A percentile compares a stretch with the other conserved stretches of the same genome.
These are phyloP conservation scores for Apiotrichum akiyoshidainum DNA, from an alignment of 1,284 basidiomycete genomes.

Conservation along the genomic window DNA sequence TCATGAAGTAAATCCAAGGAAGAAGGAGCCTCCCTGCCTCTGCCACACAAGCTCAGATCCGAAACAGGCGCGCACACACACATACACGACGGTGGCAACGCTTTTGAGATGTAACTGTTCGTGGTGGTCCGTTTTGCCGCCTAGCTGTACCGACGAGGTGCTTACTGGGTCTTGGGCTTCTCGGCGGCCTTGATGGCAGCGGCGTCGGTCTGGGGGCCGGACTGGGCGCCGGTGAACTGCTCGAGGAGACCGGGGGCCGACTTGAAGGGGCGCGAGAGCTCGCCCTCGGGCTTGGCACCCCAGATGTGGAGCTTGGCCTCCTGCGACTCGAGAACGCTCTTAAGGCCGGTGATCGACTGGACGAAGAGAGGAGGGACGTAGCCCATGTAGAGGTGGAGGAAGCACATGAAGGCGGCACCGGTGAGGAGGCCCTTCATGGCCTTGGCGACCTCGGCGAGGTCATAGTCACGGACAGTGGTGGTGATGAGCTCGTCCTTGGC, in stretches of 20 bases:
- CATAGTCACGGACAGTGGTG: slow-evolving; percentile 26
- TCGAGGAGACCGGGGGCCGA: slow-evolving; percentile 60
- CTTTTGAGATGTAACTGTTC: no score
- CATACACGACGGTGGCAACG: no score
- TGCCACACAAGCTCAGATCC: no score
- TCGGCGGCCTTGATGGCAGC: slow-evolving; percentile 83
- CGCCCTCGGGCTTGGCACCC: slow-evolving; percentile 19
- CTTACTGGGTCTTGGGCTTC: slow-evolving; percentile 60
- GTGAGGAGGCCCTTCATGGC: slow-evolving; percentile 26
- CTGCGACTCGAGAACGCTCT: slow-evolving; percentile 23
- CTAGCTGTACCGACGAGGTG: not conserved
- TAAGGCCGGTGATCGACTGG: slow-evolving; percentile 24
- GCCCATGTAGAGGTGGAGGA: slow-evolving; percentile 28
- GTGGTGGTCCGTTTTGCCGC: not conserved
- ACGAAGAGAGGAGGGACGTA: slow-evolving; percentile 28
- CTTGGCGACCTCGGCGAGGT: slow-evolving; percentile 25
- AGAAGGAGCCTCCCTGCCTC: not conserved
- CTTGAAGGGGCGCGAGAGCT: slow-evolving; percentile 25
- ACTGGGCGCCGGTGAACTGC: slow-evolving; percentile 49
- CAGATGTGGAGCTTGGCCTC: slow-evolving; percentile 29
- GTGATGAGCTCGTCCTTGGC: slow-evolving; percentile 25
- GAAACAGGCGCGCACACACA: no score
- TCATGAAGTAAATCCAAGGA: not conserved
- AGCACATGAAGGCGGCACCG: slow-evolving; percentile 20
- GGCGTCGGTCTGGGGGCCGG: slow-evolving; percentile 73